Conservation (phyloP, 768 basidiomycete genomes). For the Rhodosporidiobolus sp. region DNA sequence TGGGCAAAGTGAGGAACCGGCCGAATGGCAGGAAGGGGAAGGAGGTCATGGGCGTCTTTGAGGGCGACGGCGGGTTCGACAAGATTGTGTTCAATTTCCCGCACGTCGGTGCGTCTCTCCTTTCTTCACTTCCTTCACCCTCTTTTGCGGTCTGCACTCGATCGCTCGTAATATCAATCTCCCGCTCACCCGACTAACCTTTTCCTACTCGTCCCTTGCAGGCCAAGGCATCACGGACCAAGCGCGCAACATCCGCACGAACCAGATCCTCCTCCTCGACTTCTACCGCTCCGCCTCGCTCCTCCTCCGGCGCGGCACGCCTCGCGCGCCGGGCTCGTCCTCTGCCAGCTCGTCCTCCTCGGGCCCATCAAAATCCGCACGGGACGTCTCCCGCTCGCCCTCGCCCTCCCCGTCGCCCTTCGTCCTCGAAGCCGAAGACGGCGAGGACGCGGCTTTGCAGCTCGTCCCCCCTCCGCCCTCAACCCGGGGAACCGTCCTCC, state of each 20-base stretch:
- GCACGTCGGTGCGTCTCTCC: constrained; percentile 70
- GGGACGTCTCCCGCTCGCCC: background rate
- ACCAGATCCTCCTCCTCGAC: constrained; percentile 75
- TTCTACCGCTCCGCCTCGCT: constrained; percentile 73
- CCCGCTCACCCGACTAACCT: background rate
- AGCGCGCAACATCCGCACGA: constrained; percentile 84
- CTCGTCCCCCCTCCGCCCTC: constrained; percentile 39
- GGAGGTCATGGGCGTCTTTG: constrained; percentile 6
- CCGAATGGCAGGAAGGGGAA: constrained; percentile 18
- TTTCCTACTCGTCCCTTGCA: constrained; percentile 11
- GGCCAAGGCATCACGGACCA: constrained; percentile 79
- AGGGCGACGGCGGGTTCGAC: constrained; percentile 57
- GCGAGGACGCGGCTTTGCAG: constrained; percentile 16
- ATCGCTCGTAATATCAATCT: no score
- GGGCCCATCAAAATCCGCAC: background rate
- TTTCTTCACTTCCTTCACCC: background rate
- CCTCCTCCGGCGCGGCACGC: constrained; percentile 58
- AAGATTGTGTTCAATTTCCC: constrained; percentile 93
- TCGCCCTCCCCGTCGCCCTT: background rate
- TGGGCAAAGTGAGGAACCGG: constrained; percentile 4
- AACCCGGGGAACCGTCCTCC: constrained; percentile 68
- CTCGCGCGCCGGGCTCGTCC: background rate
- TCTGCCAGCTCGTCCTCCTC: background rate
- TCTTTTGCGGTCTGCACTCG: no score
- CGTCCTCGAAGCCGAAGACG: constrained; percentile 3